Conservation (phyloP, 805 yeast genomes). For the Ogataea nonfermentans region DNA sequence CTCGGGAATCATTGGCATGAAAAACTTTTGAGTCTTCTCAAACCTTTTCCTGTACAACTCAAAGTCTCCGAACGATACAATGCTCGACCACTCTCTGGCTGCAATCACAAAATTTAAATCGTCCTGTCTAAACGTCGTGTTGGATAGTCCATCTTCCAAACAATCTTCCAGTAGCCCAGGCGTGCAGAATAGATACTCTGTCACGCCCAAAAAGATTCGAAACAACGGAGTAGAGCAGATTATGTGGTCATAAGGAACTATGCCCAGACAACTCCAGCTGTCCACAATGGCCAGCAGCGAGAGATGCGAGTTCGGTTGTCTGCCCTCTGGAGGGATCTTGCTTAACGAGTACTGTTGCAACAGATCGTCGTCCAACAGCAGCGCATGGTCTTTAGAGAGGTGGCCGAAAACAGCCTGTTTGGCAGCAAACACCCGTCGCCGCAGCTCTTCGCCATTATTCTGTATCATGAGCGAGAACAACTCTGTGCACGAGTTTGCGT, state of each 20-base stretch:
- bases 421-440: slow-evolving; percentile 59
- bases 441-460: slow-evolving; percentile 57
- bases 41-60: slow-evolving; percentile 69
- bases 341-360: slow-evolving; percentile 78
- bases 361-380: slow-evolving; percentile 72
- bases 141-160: slow-evolving; percentile 64
- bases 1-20: slow-evolving; percentile 81
- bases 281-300: slow-evolving; percentile 89
- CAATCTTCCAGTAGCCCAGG: slow-evolving; percentile 82
- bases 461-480: slow-evolving; percentile 81
- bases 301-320: slow-evolving; percentile 83
- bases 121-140: slow-evolving; percentile 74
- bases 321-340: slow-evolving; percentile 63
- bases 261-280: slow-evolving; percentile 82
- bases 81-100: slow-evolving; percentile 83
- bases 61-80: slow-evolving; percentile 74
- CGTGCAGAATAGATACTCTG: slow-evolving; percentile 85
- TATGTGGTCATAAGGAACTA: slow-evolving; percentile 94
- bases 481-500: slow-evolving; percentile 80
- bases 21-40: slow-evolving; percentile 78
- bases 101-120: slow-evolving; percentile 92
- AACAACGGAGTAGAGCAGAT: slow-evolving; percentile 94
- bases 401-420: slow-evolving; percentile 75
- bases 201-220: slow-evolving; percentile 89
- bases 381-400: slow-evolving; percentile 51